Percentiles rank a stretch among this genome's conserved stretches.
These are phyloP conservation scores for Excoecaria cochinchinensis DNA, from an alignment of 345 rosid species.

Conservation along the genomic window DNA sequence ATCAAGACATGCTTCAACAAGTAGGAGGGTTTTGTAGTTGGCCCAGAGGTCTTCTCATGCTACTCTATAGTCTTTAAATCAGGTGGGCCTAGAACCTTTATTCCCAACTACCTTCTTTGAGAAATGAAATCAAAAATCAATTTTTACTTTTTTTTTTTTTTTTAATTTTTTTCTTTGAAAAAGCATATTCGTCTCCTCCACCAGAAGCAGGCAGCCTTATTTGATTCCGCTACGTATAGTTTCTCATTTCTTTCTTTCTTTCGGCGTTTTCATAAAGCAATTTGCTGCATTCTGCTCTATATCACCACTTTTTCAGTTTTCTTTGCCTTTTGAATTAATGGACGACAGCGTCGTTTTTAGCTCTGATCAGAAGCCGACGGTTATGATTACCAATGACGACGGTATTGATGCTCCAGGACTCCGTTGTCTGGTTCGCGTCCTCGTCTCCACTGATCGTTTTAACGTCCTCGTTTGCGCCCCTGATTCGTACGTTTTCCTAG, in stretches of 20 bases:
- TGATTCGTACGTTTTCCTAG: constrained; percentile 53
- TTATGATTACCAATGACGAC: constrained; percentile 89
- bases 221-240: too few species aligned
- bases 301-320: not conserved
- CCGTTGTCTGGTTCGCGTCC: constrained; percentile 62
- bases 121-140: too few species aligned
- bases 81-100: too few species aligned
- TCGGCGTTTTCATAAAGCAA: not conserved
- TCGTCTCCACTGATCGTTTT: constrained; percentile 63
- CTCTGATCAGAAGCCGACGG: constrained; percentile 37
- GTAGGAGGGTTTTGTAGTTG: too few species aligned
- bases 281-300: not conserved
- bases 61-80: too few species aligned
- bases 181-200: too few species aligned
- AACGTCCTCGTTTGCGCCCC: constrained; percentile 83
- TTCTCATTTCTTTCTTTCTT: not conserved
- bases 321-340: not conserved
- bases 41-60: too few species aligned
- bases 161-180: too few species aligned
- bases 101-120: too few species aligned
- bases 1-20: too few species aligned
- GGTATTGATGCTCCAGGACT: constrained; percentile 92
- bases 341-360: not conserved
- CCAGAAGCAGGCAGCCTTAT: too few species aligned
- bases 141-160: too few species aligned